Percentiles rank a stretch among this genome's conserved stretches.
These are phyloP conservation scores for Colletotrichum viniferum DNA, from an alignment of 2,329 filamentous ascomycete genomes.

Conservation along the genomic window DNA sequence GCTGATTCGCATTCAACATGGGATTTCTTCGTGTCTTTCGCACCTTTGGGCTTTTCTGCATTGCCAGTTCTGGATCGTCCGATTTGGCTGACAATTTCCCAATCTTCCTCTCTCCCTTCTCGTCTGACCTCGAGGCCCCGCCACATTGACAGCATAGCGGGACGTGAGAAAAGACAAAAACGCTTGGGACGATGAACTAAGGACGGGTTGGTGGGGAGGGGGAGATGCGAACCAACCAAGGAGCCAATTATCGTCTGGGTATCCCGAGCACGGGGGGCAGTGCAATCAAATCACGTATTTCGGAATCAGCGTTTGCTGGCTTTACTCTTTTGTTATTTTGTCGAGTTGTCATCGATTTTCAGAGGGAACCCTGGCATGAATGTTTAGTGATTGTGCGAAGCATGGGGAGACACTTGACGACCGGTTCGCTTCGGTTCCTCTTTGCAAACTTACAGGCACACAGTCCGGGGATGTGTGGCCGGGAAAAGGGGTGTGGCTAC, in stretches of 20 bases:
- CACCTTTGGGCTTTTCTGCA: background rate
- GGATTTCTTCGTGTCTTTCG: background rate
- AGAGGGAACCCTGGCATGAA: background rate
- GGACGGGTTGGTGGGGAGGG: background rate
- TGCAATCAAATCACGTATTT: background rate
- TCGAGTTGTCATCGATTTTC: background rate
- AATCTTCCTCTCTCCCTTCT: background rate
- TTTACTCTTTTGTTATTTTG: background rate
- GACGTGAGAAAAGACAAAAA: background rate
- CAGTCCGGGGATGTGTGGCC: background rate
- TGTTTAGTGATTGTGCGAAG: background rate
- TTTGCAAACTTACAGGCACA: background rate
- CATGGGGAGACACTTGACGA: background rate
- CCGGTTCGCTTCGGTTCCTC: background rate
- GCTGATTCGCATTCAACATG: background rate
- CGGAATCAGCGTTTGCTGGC: background rate
- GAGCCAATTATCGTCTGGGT: background rate
- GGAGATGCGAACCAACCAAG: background rate
- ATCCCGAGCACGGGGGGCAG: background rate
- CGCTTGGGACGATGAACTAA: background rate
- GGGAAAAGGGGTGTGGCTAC: background rate
- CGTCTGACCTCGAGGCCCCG: background rate
- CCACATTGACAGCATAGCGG: background rate
- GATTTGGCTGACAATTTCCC: background rate
- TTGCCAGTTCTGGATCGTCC: background rate